A percentile compares a stretch with the other conserved stretches of the same genome.
Evolutionary conservation across 345 rosid species (phyloP).

Genomic region (Euphorbia tirucalli): DNA sequence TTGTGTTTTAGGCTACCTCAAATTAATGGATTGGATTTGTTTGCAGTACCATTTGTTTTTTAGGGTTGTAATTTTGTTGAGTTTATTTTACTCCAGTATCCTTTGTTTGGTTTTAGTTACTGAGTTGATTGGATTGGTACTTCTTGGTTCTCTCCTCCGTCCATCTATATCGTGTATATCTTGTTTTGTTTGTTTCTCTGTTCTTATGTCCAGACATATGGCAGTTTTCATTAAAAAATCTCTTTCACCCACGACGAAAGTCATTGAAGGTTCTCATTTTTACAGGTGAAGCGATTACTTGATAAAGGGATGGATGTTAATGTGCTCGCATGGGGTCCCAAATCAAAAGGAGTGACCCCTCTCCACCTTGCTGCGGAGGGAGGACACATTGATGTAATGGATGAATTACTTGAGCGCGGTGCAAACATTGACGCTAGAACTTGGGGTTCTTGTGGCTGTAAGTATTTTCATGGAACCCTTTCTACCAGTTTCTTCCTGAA

Average conservation of each 20-base stretch:
- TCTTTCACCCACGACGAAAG: not conserved
- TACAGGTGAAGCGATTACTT: conserved; percentile 68
- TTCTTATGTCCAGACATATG: not conserved
- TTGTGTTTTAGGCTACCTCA: not conserved
- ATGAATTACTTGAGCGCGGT: conserved; percentile 86
- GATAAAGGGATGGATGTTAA: conserved; percentile 84
- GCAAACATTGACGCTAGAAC: conserved; percentile 94
- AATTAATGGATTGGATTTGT: not conserved
- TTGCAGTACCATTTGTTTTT: no score
- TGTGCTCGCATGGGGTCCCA: conserved; percentile 82
- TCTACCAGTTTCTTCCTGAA: no score
- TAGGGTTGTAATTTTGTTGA: not conserved
- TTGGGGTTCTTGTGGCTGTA: conserved; percentile 90
- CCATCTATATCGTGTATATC: not conserved
- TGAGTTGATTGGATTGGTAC: no score
- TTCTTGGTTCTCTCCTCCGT: not conserved
- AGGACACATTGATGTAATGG: conserved; percentile 89
- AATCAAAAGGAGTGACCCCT: conserved; percentile 79
- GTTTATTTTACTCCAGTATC: not conserved
- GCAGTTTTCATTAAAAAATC: no score
- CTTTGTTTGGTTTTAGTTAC: no score
- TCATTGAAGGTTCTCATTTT: not conserved
- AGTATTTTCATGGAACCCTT: conserved; percentile 18
- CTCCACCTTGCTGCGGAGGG: conserved; percentile 99
- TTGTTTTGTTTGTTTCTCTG: not conserved